These are phyloP conservation scores for Sclerotinia borealis DNA, from an alignment of 2,329 filamentous ascomycete genomes.

Conservation along the genomic window DNA sequence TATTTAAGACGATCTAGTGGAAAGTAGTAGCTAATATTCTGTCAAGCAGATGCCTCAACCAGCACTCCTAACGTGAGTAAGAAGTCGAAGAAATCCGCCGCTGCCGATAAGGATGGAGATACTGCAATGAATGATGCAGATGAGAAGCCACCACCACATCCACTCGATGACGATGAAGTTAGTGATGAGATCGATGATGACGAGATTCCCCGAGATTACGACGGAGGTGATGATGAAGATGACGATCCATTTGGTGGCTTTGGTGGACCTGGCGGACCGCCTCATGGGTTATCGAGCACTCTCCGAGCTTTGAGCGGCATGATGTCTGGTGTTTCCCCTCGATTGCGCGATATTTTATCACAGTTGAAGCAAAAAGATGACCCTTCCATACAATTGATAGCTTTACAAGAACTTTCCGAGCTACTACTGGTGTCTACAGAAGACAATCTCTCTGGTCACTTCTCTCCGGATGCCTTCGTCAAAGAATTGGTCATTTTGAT, in stretches of 20 bases:
- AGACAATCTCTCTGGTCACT: conserved; percentile 91
- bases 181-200: conserved; percentile 56
- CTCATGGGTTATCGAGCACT: conserved; percentile 68
- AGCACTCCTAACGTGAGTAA: conserved; percentile 28
- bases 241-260: conserved; percentile 60
- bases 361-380: conserved; percentile 80
- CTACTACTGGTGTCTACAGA: conserved; percentile 92
- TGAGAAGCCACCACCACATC: conserved; percentile 22
- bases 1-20: conserved; percentile 34
- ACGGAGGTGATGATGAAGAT: conserved; percentile 49
- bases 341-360: conserved; percentile 70
- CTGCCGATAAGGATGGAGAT: conserved; percentile 61
- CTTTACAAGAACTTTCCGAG: conserved; percentile 87
- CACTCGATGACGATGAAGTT: conserved; percentile 40
- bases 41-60: conserved; percentile 32
- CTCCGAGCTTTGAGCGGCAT: conserved; percentile 84
- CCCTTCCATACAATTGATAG: conserved; percentile 80
- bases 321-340: conserved; percentile 77
- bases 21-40: conserved; percentile 16
- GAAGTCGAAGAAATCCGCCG: conserved; percentile 46
- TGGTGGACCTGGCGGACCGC: conserved; percentile 56
- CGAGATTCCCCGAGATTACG: conserved; percentile 47
- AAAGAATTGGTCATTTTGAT: conserved; percentile 90
- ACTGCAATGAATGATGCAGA: conserved; percentile 51
- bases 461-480: conserved; percentile 88